phyloP scores from a whole-genome alignment of 352 stramenopile genomes.

The Phytophthora ohioensis region DNA sequence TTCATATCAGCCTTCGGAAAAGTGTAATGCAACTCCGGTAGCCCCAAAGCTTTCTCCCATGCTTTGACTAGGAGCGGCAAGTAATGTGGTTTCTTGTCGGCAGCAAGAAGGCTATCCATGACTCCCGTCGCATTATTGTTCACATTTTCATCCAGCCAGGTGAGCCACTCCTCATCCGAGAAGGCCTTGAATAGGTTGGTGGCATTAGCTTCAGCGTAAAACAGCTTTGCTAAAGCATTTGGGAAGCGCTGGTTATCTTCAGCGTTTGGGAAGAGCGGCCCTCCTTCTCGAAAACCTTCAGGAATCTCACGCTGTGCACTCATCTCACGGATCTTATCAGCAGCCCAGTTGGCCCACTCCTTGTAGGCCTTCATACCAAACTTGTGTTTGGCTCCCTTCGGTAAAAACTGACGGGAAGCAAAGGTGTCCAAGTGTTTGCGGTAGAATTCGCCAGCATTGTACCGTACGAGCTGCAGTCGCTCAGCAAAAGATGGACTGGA shows the following conservation, averaged over 20 bases:
- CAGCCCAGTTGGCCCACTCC: constrained; percentile 69
- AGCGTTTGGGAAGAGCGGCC: constrained; percentile 59
- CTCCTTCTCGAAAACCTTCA: constrained; percentile 63
- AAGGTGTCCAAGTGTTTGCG: constrained; percentile 85
- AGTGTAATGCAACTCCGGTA: constrained; percentile 66
- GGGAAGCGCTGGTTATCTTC: constrained; percentile 65
- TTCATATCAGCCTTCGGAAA: constrained; percentile 68
- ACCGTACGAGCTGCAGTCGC: constrained; percentile 77
- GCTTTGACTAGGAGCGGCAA: constrained; percentile 60
- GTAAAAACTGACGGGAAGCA: constrained; percentile 70
- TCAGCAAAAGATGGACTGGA: constrained; percentile 72
- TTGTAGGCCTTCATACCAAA: constrained; percentile 68
- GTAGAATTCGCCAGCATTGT: constrained; percentile 83
- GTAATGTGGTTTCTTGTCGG: constrained; percentile 56
- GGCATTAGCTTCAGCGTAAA: constrained; percentile 52
- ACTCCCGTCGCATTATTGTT: constrained; percentile 58
- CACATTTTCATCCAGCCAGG: constrained; percentile 67
- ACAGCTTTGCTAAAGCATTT: constrained; percentile 66
- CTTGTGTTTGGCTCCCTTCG: constrained; percentile 47
- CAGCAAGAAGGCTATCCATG: constrained; percentile 42
- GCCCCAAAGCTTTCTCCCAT: constrained; percentile 67
- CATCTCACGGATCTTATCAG: constrained; percentile 49
- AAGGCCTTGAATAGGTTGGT: constrained; percentile 70
- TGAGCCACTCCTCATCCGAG: constrained; percentile 65
- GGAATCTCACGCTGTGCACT: constrained; percentile 45